These are phyloP conservation scores for Dalbergia oliveri DNA, from an alignment of 306 rosid species.

Conservation along the genomic window DNA sequence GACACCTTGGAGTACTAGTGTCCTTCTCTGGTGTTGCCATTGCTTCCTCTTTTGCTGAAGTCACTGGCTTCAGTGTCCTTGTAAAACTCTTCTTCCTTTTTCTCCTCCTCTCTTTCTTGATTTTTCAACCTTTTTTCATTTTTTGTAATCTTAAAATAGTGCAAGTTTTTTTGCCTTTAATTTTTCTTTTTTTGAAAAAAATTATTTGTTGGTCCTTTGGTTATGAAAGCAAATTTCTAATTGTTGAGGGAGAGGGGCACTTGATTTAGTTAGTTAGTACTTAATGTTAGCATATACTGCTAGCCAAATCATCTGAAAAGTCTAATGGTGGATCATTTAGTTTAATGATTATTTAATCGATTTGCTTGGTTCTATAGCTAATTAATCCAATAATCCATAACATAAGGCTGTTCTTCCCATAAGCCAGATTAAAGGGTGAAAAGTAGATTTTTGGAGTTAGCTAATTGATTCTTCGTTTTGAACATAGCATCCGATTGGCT, in stretches of 20 bases:
- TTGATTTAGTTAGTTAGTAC: conserved; percentile 10
- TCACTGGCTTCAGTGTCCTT: conserved; percentile 63
- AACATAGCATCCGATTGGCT: background rate
- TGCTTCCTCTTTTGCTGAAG: conserved; percentile 63
- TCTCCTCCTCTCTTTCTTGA: background rate
- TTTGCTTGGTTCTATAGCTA: background rate
- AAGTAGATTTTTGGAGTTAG: background rate
- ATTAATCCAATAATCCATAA: background rate
- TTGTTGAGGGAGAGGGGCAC: background rate
- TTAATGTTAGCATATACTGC: background rate
- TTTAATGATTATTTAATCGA: background rate
- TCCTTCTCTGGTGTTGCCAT: conserved; percentile 62
- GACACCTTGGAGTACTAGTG: conserved; percentile 53
- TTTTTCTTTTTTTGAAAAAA: too few species aligned
- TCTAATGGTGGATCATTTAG: background rate
- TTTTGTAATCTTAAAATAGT: background rate
- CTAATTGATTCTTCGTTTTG: background rate
- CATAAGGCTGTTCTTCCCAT: too few species aligned
- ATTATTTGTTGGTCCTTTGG: background rate
- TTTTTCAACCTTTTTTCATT: background rate
- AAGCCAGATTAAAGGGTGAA: background rate
- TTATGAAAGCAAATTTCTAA: background rate
- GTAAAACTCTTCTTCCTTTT: conserved; percentile 41
- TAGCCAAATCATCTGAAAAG: conserved; percentile 1
- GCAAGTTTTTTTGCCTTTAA: background rate